A percentile compares a stretch with the other conserved stretches of the same genome.
Conservation (phyloP, 148 eudicot genomes). For the Amaranthus palmeri region DNA sequence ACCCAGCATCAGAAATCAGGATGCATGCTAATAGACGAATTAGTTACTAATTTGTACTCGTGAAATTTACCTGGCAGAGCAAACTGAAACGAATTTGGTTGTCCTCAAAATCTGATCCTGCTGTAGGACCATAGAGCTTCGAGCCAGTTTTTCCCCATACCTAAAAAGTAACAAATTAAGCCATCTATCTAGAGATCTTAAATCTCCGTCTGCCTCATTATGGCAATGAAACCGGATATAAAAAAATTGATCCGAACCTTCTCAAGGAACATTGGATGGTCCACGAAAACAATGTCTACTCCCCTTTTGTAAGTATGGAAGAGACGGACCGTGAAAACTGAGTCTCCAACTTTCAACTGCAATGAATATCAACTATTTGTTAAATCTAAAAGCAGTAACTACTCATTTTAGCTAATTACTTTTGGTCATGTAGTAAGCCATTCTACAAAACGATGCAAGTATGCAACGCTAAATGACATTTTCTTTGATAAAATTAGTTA, state of each 20-base stretch:
- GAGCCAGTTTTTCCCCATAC: conserved; percentile 95
- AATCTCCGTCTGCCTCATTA: not conserved
- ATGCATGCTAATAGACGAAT: not conserved
- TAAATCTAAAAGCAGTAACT: not conserved
- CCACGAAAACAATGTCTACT: conserved; percentile 59
- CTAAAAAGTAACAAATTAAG: conserved; percentile 32
- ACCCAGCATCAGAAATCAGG: not conserved
- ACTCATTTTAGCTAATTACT: too few relatives aligned
- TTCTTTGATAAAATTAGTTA: not conserved
- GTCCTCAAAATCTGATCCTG: conserved; percentile 73
- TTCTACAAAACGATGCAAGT: not conserved
- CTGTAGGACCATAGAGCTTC: conserved; percentile 78
- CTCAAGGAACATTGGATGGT: conserved; percentile 53
- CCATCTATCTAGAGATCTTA: not conserved
- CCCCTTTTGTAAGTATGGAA: conserved; percentile 64
- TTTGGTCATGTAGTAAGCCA: too few relatives aligned
- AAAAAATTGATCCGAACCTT: conserved; percentile 30
- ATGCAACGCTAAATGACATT: not conserved
- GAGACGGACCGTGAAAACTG: conserved; percentile 39
- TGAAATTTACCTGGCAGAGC: conserved; percentile 56
- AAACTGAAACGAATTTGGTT: conserved; percentile 78
- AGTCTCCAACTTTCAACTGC: conserved; percentile 57
- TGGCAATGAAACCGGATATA: not conserved
- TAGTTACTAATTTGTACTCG: not conserved
- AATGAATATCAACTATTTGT: not conserved